These are phyloP conservation scores for Boletus patriciae DNA, from an alignment of 768 basidiomycete species.

Conservation along the genomic window DNA sequence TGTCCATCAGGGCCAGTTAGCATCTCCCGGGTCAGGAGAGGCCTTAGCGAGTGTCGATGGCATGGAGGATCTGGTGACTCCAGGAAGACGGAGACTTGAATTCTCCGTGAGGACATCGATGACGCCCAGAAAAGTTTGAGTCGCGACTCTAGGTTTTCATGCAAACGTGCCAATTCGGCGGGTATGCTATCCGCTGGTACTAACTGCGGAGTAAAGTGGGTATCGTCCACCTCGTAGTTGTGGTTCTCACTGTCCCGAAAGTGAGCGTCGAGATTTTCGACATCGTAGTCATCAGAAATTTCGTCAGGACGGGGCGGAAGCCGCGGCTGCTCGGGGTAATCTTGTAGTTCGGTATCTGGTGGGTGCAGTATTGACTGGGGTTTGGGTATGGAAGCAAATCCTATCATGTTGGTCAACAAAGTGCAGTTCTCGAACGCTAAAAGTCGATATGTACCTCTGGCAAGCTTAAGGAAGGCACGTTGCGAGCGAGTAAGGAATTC, in stretches of 20 bases:
- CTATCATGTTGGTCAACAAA: conserved; percentile 37
- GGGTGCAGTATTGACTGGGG: conserved; percentile 32
- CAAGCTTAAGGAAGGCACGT: conserved; percentile 70
- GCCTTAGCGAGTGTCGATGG: conserved; percentile 33
- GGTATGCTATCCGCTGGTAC: conserved; percentile 24
- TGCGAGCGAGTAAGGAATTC: conserved; percentile 72
- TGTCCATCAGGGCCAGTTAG: conserved; percentile 67
- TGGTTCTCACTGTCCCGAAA: conserved; percentile 36
- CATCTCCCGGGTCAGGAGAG: conserved; percentile 52
- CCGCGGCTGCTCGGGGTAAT: conserved; percentile 31
- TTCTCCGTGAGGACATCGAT: conserved; percentile 58
- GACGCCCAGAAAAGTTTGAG: conserved; percentile 82
- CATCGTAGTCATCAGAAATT: conserved; percentile 57
- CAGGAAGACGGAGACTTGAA: conserved; percentile 64
- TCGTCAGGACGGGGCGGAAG: conserved; percentile 61
- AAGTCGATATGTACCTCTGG: conserved; percentile 54
- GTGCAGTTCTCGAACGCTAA: neutral
- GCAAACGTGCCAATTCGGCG: conserved; percentile 50
- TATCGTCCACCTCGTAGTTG: conserved; percentile 23
- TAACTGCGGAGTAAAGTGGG: conserved; percentile 15
- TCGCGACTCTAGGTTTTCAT: conserved; percentile 74
- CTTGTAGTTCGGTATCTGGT: conserved; percentile 30
- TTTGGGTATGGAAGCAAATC: conserved; percentile 74
- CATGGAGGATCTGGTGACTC: conserved; percentile 20
- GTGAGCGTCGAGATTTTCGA: conserved; percentile 54